A percentile compares a stretch with the other conserved stretches of the same genome.
These are phyloP conservation scores for Pterulicium gracile DNA, from an alignment of 1,284 basidiomycete species.

Conservation along the genomic window DNA sequence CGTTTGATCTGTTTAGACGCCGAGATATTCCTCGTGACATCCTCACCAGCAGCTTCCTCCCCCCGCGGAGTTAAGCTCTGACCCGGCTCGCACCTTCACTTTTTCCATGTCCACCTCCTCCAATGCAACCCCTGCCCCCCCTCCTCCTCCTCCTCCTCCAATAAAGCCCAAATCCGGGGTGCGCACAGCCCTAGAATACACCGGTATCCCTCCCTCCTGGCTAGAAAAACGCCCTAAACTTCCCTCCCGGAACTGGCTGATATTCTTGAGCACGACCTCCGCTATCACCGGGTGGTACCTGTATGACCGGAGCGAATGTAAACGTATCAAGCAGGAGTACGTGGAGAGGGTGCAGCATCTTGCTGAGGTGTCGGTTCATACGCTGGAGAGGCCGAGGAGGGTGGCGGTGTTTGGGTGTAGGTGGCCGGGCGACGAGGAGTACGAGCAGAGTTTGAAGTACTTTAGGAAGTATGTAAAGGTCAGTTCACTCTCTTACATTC, in stretches of 20 bases:
- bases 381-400: conserved; percentile 66
- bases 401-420: conserved; percentile 82
- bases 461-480: conserved; percentile 98
- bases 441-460: conserved; percentile 73
- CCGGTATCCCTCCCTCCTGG: conserved; percentile 64
- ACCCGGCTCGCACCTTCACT: no score
- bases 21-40: no score
- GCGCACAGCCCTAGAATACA: conserved; percentile 44
- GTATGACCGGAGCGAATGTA: conserved; percentile 79
- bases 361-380: conserved; percentile 55
- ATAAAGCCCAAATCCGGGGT: conserved; percentile 28
- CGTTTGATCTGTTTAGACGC: no score
- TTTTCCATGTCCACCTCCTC: no score
- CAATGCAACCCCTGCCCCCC: no score
- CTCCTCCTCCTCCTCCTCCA: no score
- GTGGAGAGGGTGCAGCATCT: conserved; percentile 72
- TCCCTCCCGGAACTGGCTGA: conserved; percentile 89
- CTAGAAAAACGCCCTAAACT: conserved; percentile 67
- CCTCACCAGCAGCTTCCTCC: no score
- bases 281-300: conserved; percentile 66
- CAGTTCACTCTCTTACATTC: conserved; percentile 16
- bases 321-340: conserved; percentile 68
- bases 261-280: conserved; percentile 75
- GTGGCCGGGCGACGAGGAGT: conserved; percentile 94
- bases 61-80: no score